These are phyloP conservation scores for Suillus spraguei DNA, from an alignment of 768 basidiomycete species.

Conservation along the genomic window DNA sequence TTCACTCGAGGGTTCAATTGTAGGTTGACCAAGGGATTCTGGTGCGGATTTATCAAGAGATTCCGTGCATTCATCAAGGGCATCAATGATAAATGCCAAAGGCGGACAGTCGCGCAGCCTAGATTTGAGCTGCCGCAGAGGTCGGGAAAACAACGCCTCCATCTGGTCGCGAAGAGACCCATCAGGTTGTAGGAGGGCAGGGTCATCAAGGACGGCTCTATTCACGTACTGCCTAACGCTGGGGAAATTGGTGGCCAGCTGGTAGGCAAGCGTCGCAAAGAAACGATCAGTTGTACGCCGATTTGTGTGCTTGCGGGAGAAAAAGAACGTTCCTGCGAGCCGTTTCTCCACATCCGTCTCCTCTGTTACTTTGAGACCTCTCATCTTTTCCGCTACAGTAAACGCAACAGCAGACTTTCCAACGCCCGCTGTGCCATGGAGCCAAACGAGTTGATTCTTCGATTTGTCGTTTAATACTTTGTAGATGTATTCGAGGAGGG, in stretches of 20 bases:
- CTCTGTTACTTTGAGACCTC: neutral
- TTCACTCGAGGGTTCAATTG: neutral
- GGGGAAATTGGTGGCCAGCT: neutral
- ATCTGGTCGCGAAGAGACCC: neutral
- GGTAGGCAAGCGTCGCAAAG: neutral
- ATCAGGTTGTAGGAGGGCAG: neutral
- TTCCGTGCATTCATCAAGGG: neutral
- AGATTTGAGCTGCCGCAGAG: neutral
- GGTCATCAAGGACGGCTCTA: neutral
- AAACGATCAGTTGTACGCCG: neutral
- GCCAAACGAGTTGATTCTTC: neutral
- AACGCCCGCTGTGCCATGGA: neutral
- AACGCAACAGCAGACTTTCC: neutral
- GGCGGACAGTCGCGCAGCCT: neutral
- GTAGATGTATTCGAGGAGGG: neutral
- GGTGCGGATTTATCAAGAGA: neutral
- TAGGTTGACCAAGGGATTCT: neutral
- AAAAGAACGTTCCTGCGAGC: neutral
- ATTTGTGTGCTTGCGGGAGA: neutral
- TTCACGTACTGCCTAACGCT: neutral
- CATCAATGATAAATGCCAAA: neutral
- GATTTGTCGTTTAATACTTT: neutral
- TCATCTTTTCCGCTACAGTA: conserved; percentile 1
- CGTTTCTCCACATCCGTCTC: neutral
- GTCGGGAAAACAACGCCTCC: neutral